Conservation (phyloP, 352 stramenopile species). For the Phytophthora pisi region DNA sequence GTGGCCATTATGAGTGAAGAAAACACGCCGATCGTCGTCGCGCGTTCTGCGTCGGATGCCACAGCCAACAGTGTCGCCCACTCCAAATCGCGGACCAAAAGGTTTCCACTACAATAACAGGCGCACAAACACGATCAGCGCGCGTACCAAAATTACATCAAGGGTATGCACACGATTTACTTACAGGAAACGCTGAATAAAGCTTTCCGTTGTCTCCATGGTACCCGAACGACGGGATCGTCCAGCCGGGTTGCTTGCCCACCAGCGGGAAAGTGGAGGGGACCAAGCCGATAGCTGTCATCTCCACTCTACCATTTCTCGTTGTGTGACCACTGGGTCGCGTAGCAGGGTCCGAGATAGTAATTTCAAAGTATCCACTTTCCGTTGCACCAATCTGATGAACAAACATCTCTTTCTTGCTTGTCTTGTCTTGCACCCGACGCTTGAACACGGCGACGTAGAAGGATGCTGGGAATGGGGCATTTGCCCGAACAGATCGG, state of each 20-base stretch:
- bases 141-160: neutral
- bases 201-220: constrained; percentile 79
- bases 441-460: constrained; percentile 62
- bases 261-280: constrained; percentile 57
- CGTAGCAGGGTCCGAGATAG: constrained; percentile 39
- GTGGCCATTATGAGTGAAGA: constrained; percentile 75
- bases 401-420: constrained; percentile 15
- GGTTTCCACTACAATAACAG: constrained; percentile 41
- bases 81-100: constrained; percentile 59
- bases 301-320: constrained; percentile 37
- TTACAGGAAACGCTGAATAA: constrained; percentile 52
- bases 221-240: constrained; percentile 68
- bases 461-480: constrained; percentile 59
- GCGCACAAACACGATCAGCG: constrained; percentile 1
- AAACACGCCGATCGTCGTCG: constrained; percentile 45
- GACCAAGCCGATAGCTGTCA: constrained; percentile 69
- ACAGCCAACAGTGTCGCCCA: constrained; percentile 73
- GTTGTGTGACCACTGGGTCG: constrained; percentile 10
- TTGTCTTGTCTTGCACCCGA: neutral
- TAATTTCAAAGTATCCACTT: constrained; percentile 84
- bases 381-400: constrained; percentile 58
- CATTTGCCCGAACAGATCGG: constrained; percentile 72
- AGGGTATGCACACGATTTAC: constrained; percentile 14
- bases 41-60: constrained; percentile 50
- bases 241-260: constrained; percentile 74